These are phyloP conservation scores for Dovyalis caffra DNA, from an alignment of 345 rosid genomes.

Conservation along the genomic window DNA sequence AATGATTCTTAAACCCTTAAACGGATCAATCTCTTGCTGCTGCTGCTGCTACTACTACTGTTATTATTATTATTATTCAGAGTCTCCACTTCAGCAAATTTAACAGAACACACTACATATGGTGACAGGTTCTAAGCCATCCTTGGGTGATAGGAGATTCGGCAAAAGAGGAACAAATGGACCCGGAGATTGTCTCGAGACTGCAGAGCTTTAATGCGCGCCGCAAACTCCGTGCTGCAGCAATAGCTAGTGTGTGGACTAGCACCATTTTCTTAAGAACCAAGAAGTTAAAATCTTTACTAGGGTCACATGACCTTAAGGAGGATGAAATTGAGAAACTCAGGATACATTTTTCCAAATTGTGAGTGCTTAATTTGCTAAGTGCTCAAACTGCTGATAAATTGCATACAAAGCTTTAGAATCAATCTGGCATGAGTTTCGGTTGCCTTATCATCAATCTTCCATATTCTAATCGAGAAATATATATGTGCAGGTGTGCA, in stretches of 20 bases:
- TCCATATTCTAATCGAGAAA: neutral
- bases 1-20: neutral
- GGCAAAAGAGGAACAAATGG: conserved; percentile 60
- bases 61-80: neutral
- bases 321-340: conserved; percentile 55
- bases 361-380: conserved; percentile 48
- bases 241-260: conserved; percentile 60
- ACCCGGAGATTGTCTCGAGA: conserved; percentile 55
- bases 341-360: conserved; percentile 40
- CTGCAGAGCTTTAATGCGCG: conserved; percentile 59
- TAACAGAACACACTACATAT: neutral
- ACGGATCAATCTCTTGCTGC: too few species aligned
- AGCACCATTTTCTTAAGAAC: conserved; percentile 54
- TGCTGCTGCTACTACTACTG: too few species aligned
- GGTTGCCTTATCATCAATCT: neutral
- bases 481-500: conserved; percentile 46
- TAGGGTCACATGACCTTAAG: conserved; percentile 56
- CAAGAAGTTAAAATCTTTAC: conserved; percentile 49
- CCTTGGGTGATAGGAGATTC: conserved; percentile 67
- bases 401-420: too few species aligned
- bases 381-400: too few species aligned
- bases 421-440: neutral
- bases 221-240: conserved; percentile 58
- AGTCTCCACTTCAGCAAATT: too few species aligned
- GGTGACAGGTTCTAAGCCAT: conserved; percentile 45